Conservation (phyloP, 2,329 filamentous ascomycete genomes). For the Alternaria brassicicola region DNA sequence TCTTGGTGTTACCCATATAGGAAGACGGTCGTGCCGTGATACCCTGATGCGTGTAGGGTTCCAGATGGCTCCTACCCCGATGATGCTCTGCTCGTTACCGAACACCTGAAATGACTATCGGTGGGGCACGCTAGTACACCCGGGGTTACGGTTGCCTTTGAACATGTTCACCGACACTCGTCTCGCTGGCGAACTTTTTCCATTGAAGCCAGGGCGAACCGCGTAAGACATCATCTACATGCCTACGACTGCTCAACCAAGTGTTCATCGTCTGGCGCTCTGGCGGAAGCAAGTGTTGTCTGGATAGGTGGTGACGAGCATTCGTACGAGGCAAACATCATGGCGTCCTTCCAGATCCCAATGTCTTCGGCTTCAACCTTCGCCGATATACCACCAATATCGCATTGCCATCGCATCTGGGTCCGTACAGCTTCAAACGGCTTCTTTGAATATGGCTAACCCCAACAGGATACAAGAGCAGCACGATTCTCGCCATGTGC, state of each 20-base stretch:
- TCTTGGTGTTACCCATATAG: not conserved
- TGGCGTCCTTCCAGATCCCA: conserved; percentile 37
- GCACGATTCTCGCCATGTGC: conserved; percentile 52
- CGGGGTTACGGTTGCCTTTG: not conserved
- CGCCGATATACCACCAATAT: conserved; percentile 25
- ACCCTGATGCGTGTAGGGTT: not conserved
- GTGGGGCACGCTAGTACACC: conserved; percentile 10
- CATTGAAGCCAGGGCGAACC: conserved; percentile 14
- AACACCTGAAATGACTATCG: not conserved
- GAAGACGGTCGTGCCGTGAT: not conserved
- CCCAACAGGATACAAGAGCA: conserved; percentile 39
- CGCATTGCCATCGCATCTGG: conserved; percentile 38
- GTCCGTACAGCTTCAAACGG: conserved; percentile 13
- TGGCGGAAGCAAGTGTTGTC: conserved; percentile 29
- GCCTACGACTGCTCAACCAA: conserved; percentile 14
- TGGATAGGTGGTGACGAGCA: conserved; percentile 15
- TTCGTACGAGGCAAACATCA: conserved; percentile 14
- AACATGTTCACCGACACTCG: conserved; percentile 11
- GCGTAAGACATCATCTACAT: conserved; percentile 16
- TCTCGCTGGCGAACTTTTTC: not conserved
- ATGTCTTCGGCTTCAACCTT: conserved; percentile 17
- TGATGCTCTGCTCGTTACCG: not conserved
- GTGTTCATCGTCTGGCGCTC: conserved; percentile 23
- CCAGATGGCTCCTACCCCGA: not conserved
- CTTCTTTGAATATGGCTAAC: conserved; percentile 14